Evolutionary conservation across 1,284 basidiomycete genomes (phyloP), one percentile per base, ranked within the genome.

Genomic region (Hemileia vastatrix): DNA sequence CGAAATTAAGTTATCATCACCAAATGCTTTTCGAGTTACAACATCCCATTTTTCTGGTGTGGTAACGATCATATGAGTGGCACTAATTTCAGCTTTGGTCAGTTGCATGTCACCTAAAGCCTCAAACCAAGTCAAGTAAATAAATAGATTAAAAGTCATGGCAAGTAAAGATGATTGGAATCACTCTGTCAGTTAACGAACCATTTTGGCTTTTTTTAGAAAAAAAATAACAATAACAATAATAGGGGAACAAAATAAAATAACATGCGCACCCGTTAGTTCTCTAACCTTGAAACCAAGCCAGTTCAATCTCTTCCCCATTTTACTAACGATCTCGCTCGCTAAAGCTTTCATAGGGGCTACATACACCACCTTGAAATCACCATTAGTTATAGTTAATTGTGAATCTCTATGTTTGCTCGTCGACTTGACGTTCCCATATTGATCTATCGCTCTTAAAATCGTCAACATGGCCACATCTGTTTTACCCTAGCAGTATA

Each of bases 1-100:
- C 57, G 89, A 86, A 18, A 90, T 90, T 23, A 98, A 80, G 75
- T 97, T 93, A 11, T 93, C 93, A 77, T 97, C 93, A 5, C 94
- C 93, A 0, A 89, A 91, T 0, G 94, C 92, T 75, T 96, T 98
- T 65, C 95, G 82, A 5, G 95, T 99, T 0, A 98, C 95, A 0
- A 99, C 95, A 70, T 99, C 95, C 95, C 95, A 99, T 77, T 99
- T 99, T 76, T 99, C 95, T 0, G 95, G 95, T 0, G 95, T 99
- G 0, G 95, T 99, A 9, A 99, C 92, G 66, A 99, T 97, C 63
- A 99, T 88, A 74, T 98, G 95, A 13, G 95, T 99, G 76, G 90
- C 86, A 2, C 86, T 86, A 65, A 99, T 94, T 77, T 98, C 94
- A 32, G 85, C 83, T 72, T 88, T 87, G 1, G 95, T 94, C 75